phyloP scores from a whole-genome alignment of 164 flowering plant species.

The grape (Vitis vinifera) region ASM3070453v1 NC_081806.1:2593501-2594000 shows the following conservation, averaged over 20 bases:
- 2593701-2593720: not conserved
- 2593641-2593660: too few species aligned
- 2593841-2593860: slow-evolving; percentile 39
- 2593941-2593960: not conserved
- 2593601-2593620: too few species aligned
- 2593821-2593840: slow-evolving; percentile 44
- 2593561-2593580: too few species aligned
- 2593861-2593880: slow-evolving; percentile 54
- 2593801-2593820: slow-evolving; percentile 30
- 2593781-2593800: not conserved
- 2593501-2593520: too few species aligned
- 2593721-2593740: not conserved
- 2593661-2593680: too few species aligned
- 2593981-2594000: too few species aligned
- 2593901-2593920: slow-evolving; percentile 33
- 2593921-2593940: not conserved
- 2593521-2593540: too few species aligned
- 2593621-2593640: too few species aligned
- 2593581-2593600: too few species aligned
- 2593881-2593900: slow-evolving; percentile 44
- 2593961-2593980: too few species aligned
- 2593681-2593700: too few species aligned
- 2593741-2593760: not conserved
- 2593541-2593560: too few species aligned
- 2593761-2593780: not conserved